Base-by-base conservation (phyloP, 352 stramenopile species). In the Pythium sp. region DNA sequence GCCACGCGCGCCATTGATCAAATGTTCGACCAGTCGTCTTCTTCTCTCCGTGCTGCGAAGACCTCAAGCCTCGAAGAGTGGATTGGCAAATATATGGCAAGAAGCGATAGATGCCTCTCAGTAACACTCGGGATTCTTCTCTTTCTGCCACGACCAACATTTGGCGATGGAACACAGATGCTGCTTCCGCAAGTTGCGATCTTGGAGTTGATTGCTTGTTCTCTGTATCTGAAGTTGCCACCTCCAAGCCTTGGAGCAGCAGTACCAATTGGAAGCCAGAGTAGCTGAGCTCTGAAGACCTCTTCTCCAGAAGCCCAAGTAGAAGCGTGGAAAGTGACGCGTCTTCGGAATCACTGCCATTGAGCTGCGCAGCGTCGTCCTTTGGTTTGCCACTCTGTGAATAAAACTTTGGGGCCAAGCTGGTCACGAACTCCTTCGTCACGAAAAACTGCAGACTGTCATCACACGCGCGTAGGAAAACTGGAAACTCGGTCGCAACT, bases 401-500 rank as follows among this genome's bases (percentile, higher is more conserved):
- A 12, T 46, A 36, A 20, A 82, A 59, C 34, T 85, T 80, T 1
- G 32, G 41, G 5, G 63, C 65, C 22, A 92, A 58, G 14, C 58
- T 58, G 2, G 34, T 43, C 15, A 90, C 72, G 24, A 89, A 38
- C 15, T 91, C 76, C 6, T 77, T 63, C 18, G 84, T 89, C 15
- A 92, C 57, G 9, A 92, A 72, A 70, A 78, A 91, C 65, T 92
- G 81, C 9, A 92, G 74, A 30, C 72, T 90, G 28, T 87, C 79
- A 55, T 90, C 84, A 47, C 82, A 81, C 0, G 75, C 69, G 8
- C 61, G 62, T 6, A 90, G 67, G 8, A 90, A 62, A 11, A 71
- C 47, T 5, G 70, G 57, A 5, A 76, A 90, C 12, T 74, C 47
- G 34, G 65, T 73, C 5, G 72, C 77, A 15, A 92, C 6, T 1